Conservation (phyloP, 1,284 basidiomycete species). For the Fomitopsis pinicola region DNA sequence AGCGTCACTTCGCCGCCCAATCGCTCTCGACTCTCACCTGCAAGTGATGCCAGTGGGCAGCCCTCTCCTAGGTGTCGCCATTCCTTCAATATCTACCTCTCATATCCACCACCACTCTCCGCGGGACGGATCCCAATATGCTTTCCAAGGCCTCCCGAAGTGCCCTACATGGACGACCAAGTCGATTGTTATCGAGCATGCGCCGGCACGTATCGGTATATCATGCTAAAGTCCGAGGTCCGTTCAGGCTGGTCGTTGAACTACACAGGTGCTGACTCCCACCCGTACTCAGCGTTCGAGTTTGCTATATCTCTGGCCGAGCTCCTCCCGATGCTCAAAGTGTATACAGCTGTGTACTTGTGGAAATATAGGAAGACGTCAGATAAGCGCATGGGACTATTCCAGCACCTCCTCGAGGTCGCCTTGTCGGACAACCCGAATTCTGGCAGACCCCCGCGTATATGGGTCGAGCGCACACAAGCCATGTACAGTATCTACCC, state of each 20-base stretch:
- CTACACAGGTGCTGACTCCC: neutral
- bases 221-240: slow-evolving; percentile 43
- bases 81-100: neutral
- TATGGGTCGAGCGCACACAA: slow-evolving; percentile 25
- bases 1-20: too few relatives aligned
- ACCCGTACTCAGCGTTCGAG: slow-evolving; percentile 30
- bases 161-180: neutral
- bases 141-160: too few relatives aligned
- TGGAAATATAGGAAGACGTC: neutral
- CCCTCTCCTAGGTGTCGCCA: neutral
- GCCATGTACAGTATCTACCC: slow-evolving; percentile 59
- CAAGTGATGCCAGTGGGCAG: too few relatives aligned
- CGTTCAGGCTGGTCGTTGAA: slow-evolving; percentile 1
- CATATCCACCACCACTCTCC: neutral
- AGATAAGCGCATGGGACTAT: neutral
- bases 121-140: neutral
- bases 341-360: slow-evolving; percentile 1
- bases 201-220: slow-evolving; percentile 15
- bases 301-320: slow-evolving; percentile 32
- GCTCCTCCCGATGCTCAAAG: slow-evolving; percentile 26
- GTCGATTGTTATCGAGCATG: neutral
- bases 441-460: slow-evolving; percentile 1
- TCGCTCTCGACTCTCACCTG: too few relatives aligned
- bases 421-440: neutral
- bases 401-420: neutral